Base-by-base conservation (phyloP, 2,329 filamentous ascomycete genomes). In the Lasiodiplodia gonubiensis region DNA sequence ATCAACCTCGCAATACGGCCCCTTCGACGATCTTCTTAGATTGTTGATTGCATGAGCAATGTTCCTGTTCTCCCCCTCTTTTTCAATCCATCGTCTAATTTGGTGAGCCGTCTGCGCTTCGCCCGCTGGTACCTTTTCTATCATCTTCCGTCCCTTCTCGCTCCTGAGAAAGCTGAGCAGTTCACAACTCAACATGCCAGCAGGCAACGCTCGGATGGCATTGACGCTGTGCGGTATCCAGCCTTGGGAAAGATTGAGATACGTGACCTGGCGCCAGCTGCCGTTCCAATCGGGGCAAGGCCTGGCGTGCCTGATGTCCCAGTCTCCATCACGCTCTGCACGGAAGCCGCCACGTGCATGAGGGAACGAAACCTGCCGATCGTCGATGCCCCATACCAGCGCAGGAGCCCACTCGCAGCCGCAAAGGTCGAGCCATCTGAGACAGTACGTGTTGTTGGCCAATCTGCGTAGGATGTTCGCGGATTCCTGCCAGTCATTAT, bases 341-440 rank as follows among this genome's bases (percentile, higher is more conserved):
- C 27, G 16, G 3, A 4, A 11, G n/a, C n/a, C n/a, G 4, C 8
- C 3, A 8, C 25, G 23, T n/a, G 27, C n/a, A 30, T 10, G 10
- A n/a, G 21, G 54, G 6, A 63, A 64, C n/a, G 65, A 67, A 70
- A 71, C 72, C 49, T 69, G 67, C 6, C 18, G 23, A 21, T 69
- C 12, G 18, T 63, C 11, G 11, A 53, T 37, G 33, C 67, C 67
- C 80, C 81, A 85, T 30, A 75, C 80, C 35, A 89, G 73, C 0
- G 86, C 85, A 18, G 80, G 78, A 37, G 85, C 72, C 88, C 88
- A 89, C 25, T 80, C 77, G 71, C 88, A 90, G 10, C 87, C 87
- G 73, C 88, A 85, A 1, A 90, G 77, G 71, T 89, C 88, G 2
- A 90, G 80, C 86, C 86, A 89, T 71, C 84, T 82, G 2, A 90